Evolutionary conservation across 169 alveolate species (phyloP), one percentile per base, ranked within the genome.

Genomic region (Eimeria acervulina): DNA sequence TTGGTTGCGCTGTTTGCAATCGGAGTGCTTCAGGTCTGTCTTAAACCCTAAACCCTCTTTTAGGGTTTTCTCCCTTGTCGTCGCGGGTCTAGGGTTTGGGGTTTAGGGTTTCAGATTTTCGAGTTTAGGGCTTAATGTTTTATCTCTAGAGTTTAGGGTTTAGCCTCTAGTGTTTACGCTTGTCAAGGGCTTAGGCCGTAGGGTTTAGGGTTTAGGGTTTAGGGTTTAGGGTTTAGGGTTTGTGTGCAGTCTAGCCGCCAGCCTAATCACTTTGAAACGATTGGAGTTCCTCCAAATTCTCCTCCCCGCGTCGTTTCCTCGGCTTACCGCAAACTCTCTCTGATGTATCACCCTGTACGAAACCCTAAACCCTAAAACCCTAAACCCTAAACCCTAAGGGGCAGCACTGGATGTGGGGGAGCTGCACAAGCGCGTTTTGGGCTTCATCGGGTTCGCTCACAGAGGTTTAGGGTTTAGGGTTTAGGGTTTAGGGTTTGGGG

Each of bases 341-440:
- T 78, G n/a, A 55, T 28, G 87, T 92, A 92, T 63, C 96, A 92
- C 55, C 96, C 96, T n/a, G n/a, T n/a, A n/a, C n/a, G n/a, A n/a
- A n/a, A n/a, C n/a, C n/a, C n/a, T n/a, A n/a, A n/a, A n/a, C n/a
- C 93, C 80, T 13, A 33, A 85, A 15, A 23, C 55, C 52, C 13
- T 55, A 55, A 66, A 66, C 78, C 78, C 78, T 28, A 74, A 36
- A 68, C 80, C 40, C 80, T 68, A 68, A 68, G n/a, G 38, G 33
- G 38, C 8, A n/a, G n/a, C 12, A 8, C 80, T 33, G 12, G 12
- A 33, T 68, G 10, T 52, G 26, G 10, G 66, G 19, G 66, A 10
- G 10, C 66, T 52, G 66, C 10, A 52, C 26, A 10, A 52, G 26
- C 10, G 19, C 10, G 26, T 19, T 19, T 68, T 21, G 80, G 33